These are phyloP conservation scores for Carex arenaria DNA, from an alignment of 202 grass and related monocot genomes.

Conservation along the genomic window DNA sequence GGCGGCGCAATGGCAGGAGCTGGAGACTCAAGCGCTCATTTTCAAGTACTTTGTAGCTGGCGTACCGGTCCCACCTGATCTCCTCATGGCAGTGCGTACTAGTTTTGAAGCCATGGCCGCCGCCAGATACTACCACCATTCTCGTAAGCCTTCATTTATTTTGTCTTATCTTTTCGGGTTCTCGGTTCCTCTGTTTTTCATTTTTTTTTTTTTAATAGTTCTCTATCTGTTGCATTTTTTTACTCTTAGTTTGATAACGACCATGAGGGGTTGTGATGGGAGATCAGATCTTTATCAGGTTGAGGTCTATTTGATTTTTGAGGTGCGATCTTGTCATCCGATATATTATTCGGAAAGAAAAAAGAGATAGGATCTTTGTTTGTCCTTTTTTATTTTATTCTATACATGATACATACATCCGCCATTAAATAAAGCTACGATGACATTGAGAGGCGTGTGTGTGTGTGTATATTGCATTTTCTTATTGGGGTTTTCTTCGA, in stretches of 20 bases:
- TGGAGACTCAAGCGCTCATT: conserved; percentile 80
- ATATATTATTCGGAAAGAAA: conserved; percentile 15
- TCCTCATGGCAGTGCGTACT: conserved; percentile 61
- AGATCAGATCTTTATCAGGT: conserved; percentile 19
- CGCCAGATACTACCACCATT: conserved; percentile 50
- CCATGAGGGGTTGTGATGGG: not conserved
- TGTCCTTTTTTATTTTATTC: conserved; percentile 7
- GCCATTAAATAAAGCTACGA: conserved; percentile 22
- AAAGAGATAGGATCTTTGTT: conserved; percentile 25
- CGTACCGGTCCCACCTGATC: conserved; percentile 63
- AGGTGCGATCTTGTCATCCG: conserved; percentile 1
- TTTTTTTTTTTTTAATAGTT: not conserved
- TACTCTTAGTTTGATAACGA: conserved; percentile 2
- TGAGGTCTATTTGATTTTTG: conserved; percentile 12
- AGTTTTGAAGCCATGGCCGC: conserved; percentile 56
- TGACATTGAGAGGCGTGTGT: conserved; percentile 23
- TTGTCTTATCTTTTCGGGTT: conserved; percentile 11
- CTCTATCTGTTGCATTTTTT: not conserved
- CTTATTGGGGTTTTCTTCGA: conserved; percentile 9
- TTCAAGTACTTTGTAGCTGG: conserved; percentile 88
- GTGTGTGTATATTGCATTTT: conserved; percentile 11
- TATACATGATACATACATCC: not conserved
- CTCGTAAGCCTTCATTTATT: conserved; percentile 15
- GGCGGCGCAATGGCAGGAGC: conserved; percentile 80
- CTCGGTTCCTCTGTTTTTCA: conserved; percentile 17